Base-by-base conservation (phyloP, 1,139 yeast species). In the Blastobotrys aristatus region DNA sequence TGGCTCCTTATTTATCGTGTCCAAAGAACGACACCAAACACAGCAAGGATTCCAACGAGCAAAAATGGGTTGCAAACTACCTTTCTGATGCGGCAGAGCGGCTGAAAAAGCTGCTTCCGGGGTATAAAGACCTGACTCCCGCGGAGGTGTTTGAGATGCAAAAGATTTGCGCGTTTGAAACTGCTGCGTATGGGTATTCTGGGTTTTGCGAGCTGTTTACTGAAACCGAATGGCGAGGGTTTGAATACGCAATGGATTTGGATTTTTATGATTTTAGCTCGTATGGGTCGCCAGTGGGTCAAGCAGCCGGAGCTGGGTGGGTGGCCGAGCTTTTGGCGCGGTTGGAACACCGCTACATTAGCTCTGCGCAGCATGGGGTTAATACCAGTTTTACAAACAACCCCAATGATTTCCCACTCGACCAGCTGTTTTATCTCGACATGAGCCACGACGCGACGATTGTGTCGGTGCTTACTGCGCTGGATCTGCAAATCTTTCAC, bases 181-280 rank as follows among this genome's bases (percentile, higher is more conserved):
- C 75, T 35, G 76, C 75, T 30, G 74, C 75, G 8, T 70, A 64
- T 50, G 79, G 77, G n/a, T 57, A 61, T 33, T 73, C 78, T 27
- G 67, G 69, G 20, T 73, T 75, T 57, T 75, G 80, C 57, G 68
- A 65, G 47, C 63, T 73, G 49, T 76, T 75, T 60, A 72, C 77
- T 26, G 73, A 71, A 53, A 68, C 68, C 34, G 80, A 75, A 54
- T 75, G 74, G 72, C 64, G 76, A 43, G 74, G 74, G 18, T 72
- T 67, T 57, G 75, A 73, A 52, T 75, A 75, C 62, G 66, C 68
- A 17, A 57, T 57, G 6, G 79, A 75, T 47, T 60, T 75, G 35
- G 62, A 60, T 51, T 75, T 70, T 61, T 74, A 69, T 60, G 68
- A 67, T 24, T 58, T 59, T 34, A 48, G 59, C 11, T 68, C 70